Conservation (phyloP, 805 yeast species). For the Lipomyces sp. region DNA sequence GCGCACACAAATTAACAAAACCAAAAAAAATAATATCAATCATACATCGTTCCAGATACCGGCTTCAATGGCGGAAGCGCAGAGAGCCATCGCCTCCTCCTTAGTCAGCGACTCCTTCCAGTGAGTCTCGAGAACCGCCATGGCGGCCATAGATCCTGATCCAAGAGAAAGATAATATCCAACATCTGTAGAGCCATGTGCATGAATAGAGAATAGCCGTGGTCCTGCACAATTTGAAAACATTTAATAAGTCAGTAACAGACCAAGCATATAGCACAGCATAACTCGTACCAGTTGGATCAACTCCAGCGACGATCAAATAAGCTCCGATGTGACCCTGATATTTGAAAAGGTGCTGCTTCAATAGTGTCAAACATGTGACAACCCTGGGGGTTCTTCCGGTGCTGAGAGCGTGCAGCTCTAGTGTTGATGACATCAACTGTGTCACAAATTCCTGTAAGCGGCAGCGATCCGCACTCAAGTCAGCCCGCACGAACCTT, state of each 20-base stretch:
- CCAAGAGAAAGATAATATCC: constrained; percentile 92
- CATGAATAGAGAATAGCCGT: constrained; percentile 87
- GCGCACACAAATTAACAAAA: background rate
- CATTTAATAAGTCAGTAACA: background rate
- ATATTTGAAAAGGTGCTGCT: constrained; percentile 93
- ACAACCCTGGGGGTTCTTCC: constrained; percentile 89
- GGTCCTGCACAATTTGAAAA: constrained; percentile 42
- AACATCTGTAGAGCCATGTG: constrained; percentile 96
- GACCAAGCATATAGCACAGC: no score
- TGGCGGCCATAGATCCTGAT: constrained; percentile 96
- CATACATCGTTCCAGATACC: constrained; percentile 92
- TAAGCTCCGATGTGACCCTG: constrained; percentile 98
- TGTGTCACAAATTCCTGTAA: constrained; percentile 84
- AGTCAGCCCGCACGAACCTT: no score
- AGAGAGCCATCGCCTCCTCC: constrained; percentile 88
- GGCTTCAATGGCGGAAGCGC: constrained; percentile 90
- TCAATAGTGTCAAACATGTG: constrained; percentile 85
- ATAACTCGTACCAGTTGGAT: constrained; percentile 72
- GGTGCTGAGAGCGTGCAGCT: constrained; percentile 79
- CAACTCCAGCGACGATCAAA: constrained; percentile 95
- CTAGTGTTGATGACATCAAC: constrained; percentile 83
- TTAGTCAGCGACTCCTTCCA: constrained; percentile 76
- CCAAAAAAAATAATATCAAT: background rate
- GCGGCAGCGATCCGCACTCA: background rate
- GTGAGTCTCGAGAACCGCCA: constrained; percentile 90